phyloP scores from a whole-genome alignment of 345 rosid species.

The Citrus hindsii region DNA sequence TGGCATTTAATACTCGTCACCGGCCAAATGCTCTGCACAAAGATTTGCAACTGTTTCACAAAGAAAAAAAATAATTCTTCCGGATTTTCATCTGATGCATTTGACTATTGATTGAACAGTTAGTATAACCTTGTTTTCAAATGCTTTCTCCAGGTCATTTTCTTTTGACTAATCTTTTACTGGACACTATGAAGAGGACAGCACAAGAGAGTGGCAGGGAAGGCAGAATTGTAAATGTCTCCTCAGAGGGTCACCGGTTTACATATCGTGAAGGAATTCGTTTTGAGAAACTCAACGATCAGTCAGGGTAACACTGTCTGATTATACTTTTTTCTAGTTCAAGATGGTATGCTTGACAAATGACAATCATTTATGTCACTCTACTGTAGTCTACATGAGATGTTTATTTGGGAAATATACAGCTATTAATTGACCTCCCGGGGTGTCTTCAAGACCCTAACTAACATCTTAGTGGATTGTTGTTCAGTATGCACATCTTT shows the following conservation, averaged over 20 bases:
- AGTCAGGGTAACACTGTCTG: constrained; percentile 43
- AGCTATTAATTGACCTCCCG: background rate
- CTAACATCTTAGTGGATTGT: background rate
- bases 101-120: background rate
- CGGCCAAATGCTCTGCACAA: background rate
- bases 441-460: background rate
- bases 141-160: constrained; percentile 59
- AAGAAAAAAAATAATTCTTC: background rate
- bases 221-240: constrained; percentile 68
- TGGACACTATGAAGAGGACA: constrained; percentile 74
- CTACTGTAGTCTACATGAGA: background rate
- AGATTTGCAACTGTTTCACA: background rate
- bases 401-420: background rate
- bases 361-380: background rate
- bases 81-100: background rate
- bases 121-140: background rate
- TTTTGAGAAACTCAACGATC: constrained; percentile 57
- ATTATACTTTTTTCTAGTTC: background rate
- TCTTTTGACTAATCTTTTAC: constrained; percentile 60
- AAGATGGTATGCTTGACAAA: background rate
- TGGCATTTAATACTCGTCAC: background rate
- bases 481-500: background rate
- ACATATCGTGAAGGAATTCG: constrained; percentile 41
- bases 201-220: constrained; percentile 51
- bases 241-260: constrained; percentile 58